Evolutionary conservation across 441 rosid genomes (phyloP), one percentile per base, ranked within the genome.

Genomic region (Euphorbia corollata): DNA sequence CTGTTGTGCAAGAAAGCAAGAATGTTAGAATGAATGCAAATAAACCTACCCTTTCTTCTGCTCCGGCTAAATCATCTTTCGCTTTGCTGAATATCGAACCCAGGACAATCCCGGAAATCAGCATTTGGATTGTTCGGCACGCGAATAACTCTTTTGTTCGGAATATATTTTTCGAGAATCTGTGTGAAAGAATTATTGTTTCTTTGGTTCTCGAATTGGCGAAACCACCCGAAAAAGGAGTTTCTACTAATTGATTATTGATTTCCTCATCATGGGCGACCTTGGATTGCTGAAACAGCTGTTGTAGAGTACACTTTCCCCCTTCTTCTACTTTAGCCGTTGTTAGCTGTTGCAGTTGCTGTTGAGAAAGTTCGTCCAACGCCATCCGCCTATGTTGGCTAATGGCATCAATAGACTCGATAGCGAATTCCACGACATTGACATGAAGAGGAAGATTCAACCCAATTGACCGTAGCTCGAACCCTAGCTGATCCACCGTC

Each of bases 21-120:
- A 91, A 91, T 11, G 97, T 93, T 65, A 93, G 68, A 70, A 85
- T 82, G 71, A 93, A 93, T 0, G 98, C 98, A 67, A 91, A 93
- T 27, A 93, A 76, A 8, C 98, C 98, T n/a, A 93, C 97, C 62
- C 86, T 82, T 79, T 89, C 97, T 47, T 81, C 75, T 0, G 98
- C 87, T 53, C 97, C 96, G 0, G 59, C 12, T 8, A 90, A 47
- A 76, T 86, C 85, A 23, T 86, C 90, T 62, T 77, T 79, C 11
- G 85, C 75, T 41, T 83, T 77, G 72, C 76, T 80, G 69, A 93
- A 93, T 65, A 93, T 87, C 30, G 92, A 87, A 24, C 97, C 98
- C 20, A 93, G 76, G 65, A 93, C 92, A 4, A 93, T 72, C 50
- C 97, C 96, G 5, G 93, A 86, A 61, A 83, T 61, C 81, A 93